Evolutionary conservation across 2,329 filamentous ascomycete species (phyloP).

Genomic region (Pseudogymnoascus sp.): DNA sequence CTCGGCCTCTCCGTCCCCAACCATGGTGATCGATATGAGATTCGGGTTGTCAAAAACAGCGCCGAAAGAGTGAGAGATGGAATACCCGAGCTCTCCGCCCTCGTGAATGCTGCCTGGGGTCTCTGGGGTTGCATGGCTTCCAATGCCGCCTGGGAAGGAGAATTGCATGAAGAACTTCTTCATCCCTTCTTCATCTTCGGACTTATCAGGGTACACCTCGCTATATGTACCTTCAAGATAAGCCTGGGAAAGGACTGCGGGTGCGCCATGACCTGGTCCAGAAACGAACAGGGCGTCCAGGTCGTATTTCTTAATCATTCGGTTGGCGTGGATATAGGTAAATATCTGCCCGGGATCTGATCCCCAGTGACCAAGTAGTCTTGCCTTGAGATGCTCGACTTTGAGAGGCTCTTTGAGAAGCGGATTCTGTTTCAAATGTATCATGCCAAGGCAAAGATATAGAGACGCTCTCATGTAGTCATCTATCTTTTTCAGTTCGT

Average conservation of each 20-base stretch:
- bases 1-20: slow-evolving; percentile 74
- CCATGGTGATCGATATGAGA: slow-evolving; percentile 67
- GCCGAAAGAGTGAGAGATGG: slow-evolving; percentile 70
- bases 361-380: slow-evolving; percentile 70
- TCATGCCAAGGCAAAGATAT: slow-evolving; percentile 71
- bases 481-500: slow-evolving; percentile 60
- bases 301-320: slow-evolving; percentile 71
- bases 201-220: slow-evolving; percentile 67
- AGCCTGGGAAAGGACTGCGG: slow-evolving; percentile 64
- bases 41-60: slow-evolving; percentile 67
- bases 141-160: slow-evolving; percentile 71
- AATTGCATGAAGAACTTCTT: slow-evolving; percentile 74
- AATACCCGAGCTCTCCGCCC: slow-evolving; percentile 74
- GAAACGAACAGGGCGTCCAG: slow-evolving; percentile 65
- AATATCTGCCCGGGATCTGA: slow-evolving; percentile 74
- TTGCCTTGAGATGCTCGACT: slow-evolving; percentile 62
- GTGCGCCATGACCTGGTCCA: slow-evolving; percentile 69
- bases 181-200: slow-evolving; percentile 59
- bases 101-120: slow-evolving; percentile 71
- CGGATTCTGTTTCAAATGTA: slow-evolving; percentile 67
- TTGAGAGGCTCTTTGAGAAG: slow-evolving; percentile 61
- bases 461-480: slow-evolving; percentile 67
- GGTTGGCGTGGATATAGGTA: slow-evolving; percentile 75
- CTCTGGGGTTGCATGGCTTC: slow-evolving; percentile 69
- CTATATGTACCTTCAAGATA: slow-evolving; percentile 72